Percentiles rank a stretch among this genome's conserved stretches.
Evolutionary conservation across 1,284 basidiomycete species (phyloP).

Genomic region (Pisolithus thermaeus): DNA sequence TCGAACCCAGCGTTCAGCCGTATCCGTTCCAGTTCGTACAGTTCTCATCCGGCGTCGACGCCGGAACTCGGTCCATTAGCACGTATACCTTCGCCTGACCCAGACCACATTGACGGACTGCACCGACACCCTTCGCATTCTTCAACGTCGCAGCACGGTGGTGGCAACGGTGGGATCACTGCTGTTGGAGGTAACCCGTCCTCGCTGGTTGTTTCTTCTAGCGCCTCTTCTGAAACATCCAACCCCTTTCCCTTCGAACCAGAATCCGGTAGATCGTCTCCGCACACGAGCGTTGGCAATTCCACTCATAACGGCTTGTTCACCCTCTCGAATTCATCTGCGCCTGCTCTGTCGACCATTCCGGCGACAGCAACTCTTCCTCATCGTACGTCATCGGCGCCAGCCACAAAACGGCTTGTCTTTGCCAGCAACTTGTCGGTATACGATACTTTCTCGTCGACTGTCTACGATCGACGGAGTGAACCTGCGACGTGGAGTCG

Average conservation of each 20-base stretch:
- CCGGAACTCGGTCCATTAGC: constrained; percentile 68
- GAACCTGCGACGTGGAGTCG: constrained; percentile 97
- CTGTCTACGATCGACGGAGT: constrained; percentile 89
- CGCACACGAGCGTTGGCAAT: constrained; percentile 16
- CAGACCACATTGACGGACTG: constrained; percentile 81
- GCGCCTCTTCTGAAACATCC: constrained; percentile 20
- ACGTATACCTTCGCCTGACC: constrained; percentile 72
- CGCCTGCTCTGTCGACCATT: constrained; percentile 72
- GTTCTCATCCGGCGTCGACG: constrained; percentile 46
- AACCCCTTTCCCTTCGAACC: constrained; percentile 11
- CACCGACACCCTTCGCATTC: constrained; percentile 58
- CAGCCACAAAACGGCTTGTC: constrained; percentile 64
- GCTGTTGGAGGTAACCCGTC: constrained; percentile 34
- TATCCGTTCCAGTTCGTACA: constrained; percentile 77
- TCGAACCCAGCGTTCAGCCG: constrained; percentile 42
- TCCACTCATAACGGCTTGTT: constrained; percentile 42
- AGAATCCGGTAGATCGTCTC: constrained; percentile 27
- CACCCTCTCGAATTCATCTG: constrained; percentile 81
- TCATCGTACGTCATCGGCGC: constrained; percentile 61
- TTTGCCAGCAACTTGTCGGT: constrained; percentile 92
- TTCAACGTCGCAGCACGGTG: constrained; percentile 23
- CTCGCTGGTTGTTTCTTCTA: constrained; percentile 18
- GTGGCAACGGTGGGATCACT: constrained; percentile 27
- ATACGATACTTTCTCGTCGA: constrained; percentile 90
- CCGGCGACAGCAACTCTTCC: constrained; percentile 46